Base-by-base conservation (phyloP, 2,329 filamentous ascomycete genomes). In the Colletotrichum sp. region DNA sequence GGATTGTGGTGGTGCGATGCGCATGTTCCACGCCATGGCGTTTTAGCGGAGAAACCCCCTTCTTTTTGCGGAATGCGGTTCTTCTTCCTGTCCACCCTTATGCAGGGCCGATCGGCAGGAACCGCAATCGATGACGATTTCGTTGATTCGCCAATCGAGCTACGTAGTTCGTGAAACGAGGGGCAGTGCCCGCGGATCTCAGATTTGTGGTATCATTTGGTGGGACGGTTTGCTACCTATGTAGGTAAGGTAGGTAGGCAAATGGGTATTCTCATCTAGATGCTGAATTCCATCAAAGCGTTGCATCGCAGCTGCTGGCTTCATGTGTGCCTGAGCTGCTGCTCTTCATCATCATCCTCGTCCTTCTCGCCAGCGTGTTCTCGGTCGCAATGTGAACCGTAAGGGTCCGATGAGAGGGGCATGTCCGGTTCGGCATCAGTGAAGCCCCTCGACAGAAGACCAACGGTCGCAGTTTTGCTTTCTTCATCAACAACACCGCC, bases 81-180 rank as follows among this genome's bases (percentile, higher is more conserved):
- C 5, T 24, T 39, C 16, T 24, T 64, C 0, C 7, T 59, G 55
- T 64, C 43, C 43, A 52, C 43, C 39, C n/a, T 52, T 7, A 7
- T 7, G 10, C 12, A 7, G 26, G 39, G 9, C 32, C 43, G 74
- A 76, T 74, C 70, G 64, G 70, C 74, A 73, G 74, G 73, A n/a
- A 57, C 73, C 69, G 70, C 55, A 7, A 64, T 73, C 59, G 59
- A 75, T 74, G 74, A 76, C 72, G 64, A 76, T 26, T 55, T 26
- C 18, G 69, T 63, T 75, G 72, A 68, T 75, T 59, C 61, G 72
- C 39, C 72, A 75, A 75, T 68, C 61, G 64, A 59, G 48, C 32
- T 24, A 48, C 18, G 18, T 48, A 36, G 59, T 26, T n/a, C 32
- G 59, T 59, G 43, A 64, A 64, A 36, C 21, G 14, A 10, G 7